Evolutionary conservation across 2,329 filamentous ascomycete genomes (phyloP), one percentile per base, ranked within the genome.

Genomic region (Colletotrichum sp.): DNA sequence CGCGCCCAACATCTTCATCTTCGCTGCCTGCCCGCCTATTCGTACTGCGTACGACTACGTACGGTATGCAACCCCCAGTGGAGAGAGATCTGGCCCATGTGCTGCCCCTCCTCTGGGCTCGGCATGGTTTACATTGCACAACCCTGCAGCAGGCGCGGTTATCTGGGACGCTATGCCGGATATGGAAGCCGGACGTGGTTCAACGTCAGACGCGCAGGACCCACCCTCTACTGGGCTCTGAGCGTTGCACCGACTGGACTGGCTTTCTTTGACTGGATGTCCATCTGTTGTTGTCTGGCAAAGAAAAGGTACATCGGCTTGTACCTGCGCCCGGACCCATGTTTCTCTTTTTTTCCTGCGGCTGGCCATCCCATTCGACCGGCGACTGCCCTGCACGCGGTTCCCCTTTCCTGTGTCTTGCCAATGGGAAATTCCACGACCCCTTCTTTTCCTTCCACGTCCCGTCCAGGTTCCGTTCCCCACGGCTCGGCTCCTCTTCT

Each of bases 401-500:
- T 66, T 59, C 59, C 67, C 72, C 68, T 67, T 74, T 74, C 55
- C 56, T 65, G n/a, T 71, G 30, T 55, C 58, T 71, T 63, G 62
- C 55, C 30, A 6, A 72, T 74, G 43, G 62, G 62, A 62, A 75
- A 75, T 72, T 72, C 69, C 62, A 75, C 69, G 63, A 75, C 73
- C 73, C 73, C 73, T 75, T 75, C 73, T 73, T 73, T 74, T 72
- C 38, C 69, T 72, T 72, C 73, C 28, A 61, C 28, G 26, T 30
- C 30, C 16, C 26, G 24, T 30, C 26, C 26, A 61, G 58, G 56
- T n/a, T 59, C 26, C 38, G 73, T 75, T 73, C 73, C 69, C 73
- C 73, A 75, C 73, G 69, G 32, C 73, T 75, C 73, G 73, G 73
- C 73, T 75, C 69, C 73, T 68, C 52, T 38, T 68, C 55, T 64